phyloP scores from a whole-genome alignment of 139 green algal species.

The Ettlia oleoabundans region DNA sequence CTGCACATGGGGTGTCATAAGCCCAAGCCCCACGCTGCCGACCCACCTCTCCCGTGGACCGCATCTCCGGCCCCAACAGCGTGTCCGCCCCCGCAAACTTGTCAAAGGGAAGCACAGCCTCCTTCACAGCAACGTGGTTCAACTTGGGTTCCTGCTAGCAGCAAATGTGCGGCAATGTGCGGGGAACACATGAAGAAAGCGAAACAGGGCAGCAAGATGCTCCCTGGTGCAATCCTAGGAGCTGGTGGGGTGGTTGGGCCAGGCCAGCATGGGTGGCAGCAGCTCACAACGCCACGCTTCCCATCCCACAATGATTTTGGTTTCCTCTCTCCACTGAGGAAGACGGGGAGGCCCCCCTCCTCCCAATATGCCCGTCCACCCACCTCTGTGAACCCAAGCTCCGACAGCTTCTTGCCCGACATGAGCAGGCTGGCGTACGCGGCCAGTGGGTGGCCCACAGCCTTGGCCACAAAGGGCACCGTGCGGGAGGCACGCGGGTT shows the following conservation, averaged over 20 bases:
- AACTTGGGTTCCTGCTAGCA: conserved; percentile 32
- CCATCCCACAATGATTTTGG: no score
- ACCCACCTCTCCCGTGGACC: conserved; percentile 81
- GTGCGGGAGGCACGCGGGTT: conserved; percentile 97
- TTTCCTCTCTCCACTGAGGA: no score
- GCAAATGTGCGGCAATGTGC: neutral
- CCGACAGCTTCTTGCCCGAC: conserved; percentile 84
- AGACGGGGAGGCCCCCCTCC: no score
- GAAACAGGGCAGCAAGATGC: neutral
- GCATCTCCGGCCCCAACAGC: conserved; percentile 98
- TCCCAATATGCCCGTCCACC: no score
- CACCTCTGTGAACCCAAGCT: conserved; percentile 92
- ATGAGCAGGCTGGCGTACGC: conserved; percentile 97
- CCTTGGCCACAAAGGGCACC: conserved; percentile 99
- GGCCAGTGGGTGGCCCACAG: conserved; percentile 95
- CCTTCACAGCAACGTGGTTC: conserved; percentile 97
- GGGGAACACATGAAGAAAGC: neutral
- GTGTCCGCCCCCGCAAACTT: conserved; percentile 98
- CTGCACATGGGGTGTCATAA: neutral
- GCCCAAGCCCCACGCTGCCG: neutral
- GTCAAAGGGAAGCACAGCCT: conserved; percentile 99
- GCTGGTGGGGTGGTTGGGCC: no score
- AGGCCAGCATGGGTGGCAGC: no score
- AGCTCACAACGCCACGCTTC: no score
- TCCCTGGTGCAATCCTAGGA: no score